Percentiles rank a stretch among this genome's conserved stretches.
Evolutionary conservation across 768 basidiomycete genomes (phyloP).

Genomic region (Agaricus sinodeliciosus): DNA sequence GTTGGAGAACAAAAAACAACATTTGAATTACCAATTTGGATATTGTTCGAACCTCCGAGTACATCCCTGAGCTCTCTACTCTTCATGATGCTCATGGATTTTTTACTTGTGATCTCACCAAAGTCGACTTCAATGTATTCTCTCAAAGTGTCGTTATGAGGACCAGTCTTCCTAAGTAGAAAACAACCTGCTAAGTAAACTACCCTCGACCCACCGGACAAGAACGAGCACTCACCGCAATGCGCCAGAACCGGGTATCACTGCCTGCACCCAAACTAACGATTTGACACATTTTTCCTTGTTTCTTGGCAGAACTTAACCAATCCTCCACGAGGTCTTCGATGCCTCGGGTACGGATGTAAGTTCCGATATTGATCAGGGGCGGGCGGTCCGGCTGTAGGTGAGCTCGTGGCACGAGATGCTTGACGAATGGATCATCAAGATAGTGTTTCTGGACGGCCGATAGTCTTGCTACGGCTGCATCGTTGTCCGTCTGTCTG

Average conservation of each 20-base stretch:
- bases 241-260: conserved; percentile 92
- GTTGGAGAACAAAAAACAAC: background rate
- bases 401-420: conserved; percentile 64
- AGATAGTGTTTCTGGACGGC: conserved; percentile 80
- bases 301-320: conserved; percentile 37
- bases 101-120: conserved; percentile 74
- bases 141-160: conserved; percentile 38
- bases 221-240: conserved; percentile 42
- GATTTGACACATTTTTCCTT: conserved; percentile 64
- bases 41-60: conserved; percentile 39
- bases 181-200: background rate
- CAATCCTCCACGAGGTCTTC: conserved; percentile 70
- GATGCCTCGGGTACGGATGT: conserved; percentile 74
- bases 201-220: background rate
- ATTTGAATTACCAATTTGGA: conserved; percentile 35
- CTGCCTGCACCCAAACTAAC: conserved; percentile 95
- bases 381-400: conserved; percentile 64
- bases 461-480: conserved; percentile 79
- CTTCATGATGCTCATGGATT: conserved; percentile 75
- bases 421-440: conserved; percentile 62
- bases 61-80: conserved; percentile 46
- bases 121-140: conserved; percentile 91
- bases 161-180: conserved; percentile 45
- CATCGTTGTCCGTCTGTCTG: conserved; percentile 78
- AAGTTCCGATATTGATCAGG: conserved; percentile 93